Base-by-base conservation (phyloP, 2,329 filamentous ascomycete genomes). In the Purpureocillium takamizusanense region DNA sequence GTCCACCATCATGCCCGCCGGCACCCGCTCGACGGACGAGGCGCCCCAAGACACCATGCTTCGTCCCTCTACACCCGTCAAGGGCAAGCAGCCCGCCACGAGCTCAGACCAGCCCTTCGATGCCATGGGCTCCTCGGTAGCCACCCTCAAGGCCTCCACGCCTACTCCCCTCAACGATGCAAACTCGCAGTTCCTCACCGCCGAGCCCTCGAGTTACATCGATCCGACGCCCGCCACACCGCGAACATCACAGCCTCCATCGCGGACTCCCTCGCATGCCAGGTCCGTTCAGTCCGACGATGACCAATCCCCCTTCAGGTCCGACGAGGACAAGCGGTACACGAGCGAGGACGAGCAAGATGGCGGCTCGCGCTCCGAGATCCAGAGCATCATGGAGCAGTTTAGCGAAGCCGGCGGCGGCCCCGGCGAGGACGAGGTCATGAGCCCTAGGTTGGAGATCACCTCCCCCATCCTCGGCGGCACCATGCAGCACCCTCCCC, bases 361-460 rank as follows among this genome's bases (percentile, higher is more conserved):
- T 35, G 75, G 76, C 36, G 78, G 78, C 37, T 86, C 85, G 1
- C 77, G 78, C 42, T 81, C 83, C 6, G 92, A 98, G 64, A 95
- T 98, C 43, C 86, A 95, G 62, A 94, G 76, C 56, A 97, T 98
- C 57, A 97, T 98, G 86, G 86, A 87, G 45, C 92, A 97, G 61
- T 97, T 97, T 51, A 81, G 83, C 49, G 80, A 86, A 53, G 78
- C 78, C 36, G 78, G 78, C 21, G 78, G 79, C 37, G 85, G 81
- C 0, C 83, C 80, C 2, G 81, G 73, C 5, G 78, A 76, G 44
- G 81, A 90, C 36, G 86, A 94, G 59, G 87, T 95, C 54, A 94
- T 95, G 87, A 95, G 88, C 45, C 88, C 88, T 5, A 75, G 86
- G 23, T 62, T 94, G 32, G 88, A 90, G 59, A 74, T 90, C 42